Base-by-base conservation (phyloP, 108 stramenopile genomes). In the Fistulifera pelliculosa region DNA sequence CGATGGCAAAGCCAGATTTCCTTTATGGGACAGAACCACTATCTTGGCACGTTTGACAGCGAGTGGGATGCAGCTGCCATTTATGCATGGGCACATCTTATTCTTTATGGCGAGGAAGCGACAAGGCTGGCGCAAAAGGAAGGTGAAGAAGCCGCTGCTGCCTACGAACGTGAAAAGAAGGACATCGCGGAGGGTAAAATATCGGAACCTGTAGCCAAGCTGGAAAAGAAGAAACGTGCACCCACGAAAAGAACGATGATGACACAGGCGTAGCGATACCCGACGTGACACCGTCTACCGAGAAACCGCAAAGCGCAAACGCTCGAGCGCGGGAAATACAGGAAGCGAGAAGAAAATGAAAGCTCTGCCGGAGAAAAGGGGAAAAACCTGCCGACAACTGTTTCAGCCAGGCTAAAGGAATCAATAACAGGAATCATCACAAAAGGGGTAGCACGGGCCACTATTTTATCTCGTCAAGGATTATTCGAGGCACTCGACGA, bases 11-110 rank as follows among this genome's bases (percentile, higher is more conserved):
- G 74, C 23, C 90, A 92, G 62, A 92, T 92, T 47, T 87, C 86
- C 12, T 87, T 85, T 53, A 75, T 77, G 59, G 90, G 90, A 15
- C 64, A 62, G 15, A 92, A 92, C 69, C 86, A 87, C 52, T 92
- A 92, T 56, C 72, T 92, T 10, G 90, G 90, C 48, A 92, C 90
- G 1, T 92, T 87, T 58, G 90, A 92, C 68, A 77, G 80, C 5
- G 90, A 92, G 58, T 92, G 86, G 86, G 90, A 92, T 61, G 90
- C 90, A 21, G 90, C 90, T 21, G 90, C 90, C 27, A 76, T 87
- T 23, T 92, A 92, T 57, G 78, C 42, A 21, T 54, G 53, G 53
- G 53, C 53, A 31, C 53, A 54, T 38, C 53, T 54, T 38, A 54
- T 54, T 5, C 49, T 87, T 17, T 92, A 92, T 57, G 90, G 90